Base-by-base conservation (phyloP, 306 rosid genomes). In the Malus domestica region DNA sequence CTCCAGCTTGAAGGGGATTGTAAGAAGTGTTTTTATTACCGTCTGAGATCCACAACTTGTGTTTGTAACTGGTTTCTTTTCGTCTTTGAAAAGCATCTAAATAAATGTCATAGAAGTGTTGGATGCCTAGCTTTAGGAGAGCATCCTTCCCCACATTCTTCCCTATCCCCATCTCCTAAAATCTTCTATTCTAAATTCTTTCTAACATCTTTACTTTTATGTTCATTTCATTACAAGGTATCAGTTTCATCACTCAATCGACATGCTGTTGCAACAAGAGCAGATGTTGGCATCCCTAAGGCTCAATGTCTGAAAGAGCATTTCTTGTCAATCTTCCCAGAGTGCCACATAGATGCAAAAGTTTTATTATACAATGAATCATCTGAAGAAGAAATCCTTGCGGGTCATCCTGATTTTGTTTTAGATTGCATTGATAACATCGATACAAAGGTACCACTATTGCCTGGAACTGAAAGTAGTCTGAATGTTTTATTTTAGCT, bases 201-300 rank as follows among this genome's bases (percentile, higher is more conserved):
- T 54, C 72, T 77, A 16, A 71, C 67, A 72, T 70, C 18, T 49
- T 64, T 85, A 81, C 87, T 84, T 70, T 82, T 78, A 67, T 83
- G 78, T 82, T 82, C 76, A 80, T 86, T 84, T 77, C 85, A 80
- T 88, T 88, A 82, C 75, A 83, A 94, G 98, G 98, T 94, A 76
- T 94, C 98, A 80, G 93, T 94, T 77, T 94, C 97, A 82, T 94
- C 98, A 69, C 95, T 94, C 75, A 94, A 92, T 85, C 97, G 98
- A 74, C 98, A 94, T 77, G 97, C 98, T 83, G 95, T 92, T 85
- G 98, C 98, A 73, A 90, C 97, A 85, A 90, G 98, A 81, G 92
- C 97, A 83, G 97, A 94, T 85, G 98, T 94, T 70, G 98, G 98
- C 83, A 84, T 89, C 78, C 85, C 98, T 25, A 94, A 92, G 87